Base-by-base conservation (phyloP, 2,329 filamentous ascomycete genomes). In the Epichloe hybrida region DNA sequence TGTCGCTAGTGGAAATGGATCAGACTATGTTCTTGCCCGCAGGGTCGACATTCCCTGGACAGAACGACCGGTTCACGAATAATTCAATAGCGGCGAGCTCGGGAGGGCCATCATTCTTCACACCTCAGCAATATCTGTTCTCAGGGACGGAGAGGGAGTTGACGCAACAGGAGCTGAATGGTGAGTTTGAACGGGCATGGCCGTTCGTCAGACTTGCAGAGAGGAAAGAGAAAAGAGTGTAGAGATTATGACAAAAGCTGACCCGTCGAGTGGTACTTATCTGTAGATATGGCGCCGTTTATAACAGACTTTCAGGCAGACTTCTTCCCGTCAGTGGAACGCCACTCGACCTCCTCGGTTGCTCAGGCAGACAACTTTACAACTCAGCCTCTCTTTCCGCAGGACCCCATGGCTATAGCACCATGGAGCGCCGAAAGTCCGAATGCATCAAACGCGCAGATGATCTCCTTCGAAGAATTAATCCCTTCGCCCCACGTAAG, bases 341-440 rank as follows among this genome's bases (percentile, higher is more conserved):
- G 58, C 15, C 63, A 63, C 44, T 31, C 13, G 17, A 64, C 47
- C 50, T 12, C 23, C 12, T 5, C 20, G 36, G 21, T 50, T 15
- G 49, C 17, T 15, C 37, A 21, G 11, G 31, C 43, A 39, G 23
- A 64, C 31, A 63, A 68, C 27, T 31, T 31, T 39, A 59, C 73
- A 44, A 69, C 71, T n/a, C 64, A 67, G 6, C 60, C 65, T 38
- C 61, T 64, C 1, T 63, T 68, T 47, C 69, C 68, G 46, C 62
- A 64, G 27, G 59, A 61, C 27, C 56, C 59, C 50, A 61, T 46
- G 31, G n/a, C 48, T 11, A 71, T 49, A 62, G 65, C 35, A 5
- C 66, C 72, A 37, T 76, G 74, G 74, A 66, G 67, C 44, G 65
- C 67, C 2, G 61, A 66, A 3, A 65, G 63, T 34, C 56, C 69